Percentiles rank a stretch among this genome's conserved stretches.
Evolutionary conservation across 2,329 filamentous ascomycete genomes (phyloP).

Genomic region (Sporothrix pseudoabietina): DNA sequence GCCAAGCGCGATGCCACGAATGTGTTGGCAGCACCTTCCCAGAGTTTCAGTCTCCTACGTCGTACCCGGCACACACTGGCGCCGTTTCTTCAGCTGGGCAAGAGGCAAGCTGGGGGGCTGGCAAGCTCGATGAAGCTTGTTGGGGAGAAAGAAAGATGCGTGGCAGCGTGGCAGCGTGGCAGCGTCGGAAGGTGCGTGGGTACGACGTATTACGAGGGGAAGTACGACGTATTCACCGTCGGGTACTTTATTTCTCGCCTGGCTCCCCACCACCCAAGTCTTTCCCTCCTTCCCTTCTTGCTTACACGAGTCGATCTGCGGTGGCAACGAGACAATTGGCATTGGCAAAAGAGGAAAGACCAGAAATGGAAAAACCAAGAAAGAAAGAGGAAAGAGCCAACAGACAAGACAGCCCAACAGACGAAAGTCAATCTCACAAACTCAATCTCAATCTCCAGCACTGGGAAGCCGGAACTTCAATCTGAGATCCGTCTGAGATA

Average conservation of each 20-base stretch:
- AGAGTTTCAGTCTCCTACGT: background rate
- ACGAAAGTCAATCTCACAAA: background rate
- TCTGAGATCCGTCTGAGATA: background rate
- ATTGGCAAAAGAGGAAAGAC: too few relatives aligned
- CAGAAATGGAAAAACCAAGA: background rate
- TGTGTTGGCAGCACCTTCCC: constrained; percentile 17
- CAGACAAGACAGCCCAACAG: background rate
- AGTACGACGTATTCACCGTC: background rate
- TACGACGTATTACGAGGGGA: background rate
- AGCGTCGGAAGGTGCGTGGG: background rate
- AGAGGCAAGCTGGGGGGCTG: too few relatives aligned
- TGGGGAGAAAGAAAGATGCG: background rate
- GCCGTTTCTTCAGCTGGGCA: constrained; percentile 6
- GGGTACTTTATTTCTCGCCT: background rate
- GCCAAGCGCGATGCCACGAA: constrained; percentile 8
- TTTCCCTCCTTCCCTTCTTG: background rate
- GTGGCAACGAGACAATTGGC: background rate
- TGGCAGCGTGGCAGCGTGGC: too few relatives aligned
- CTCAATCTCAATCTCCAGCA: background rate
- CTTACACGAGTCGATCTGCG: background rate
- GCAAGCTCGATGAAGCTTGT: background rate
- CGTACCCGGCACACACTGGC: background rate
- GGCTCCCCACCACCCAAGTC: background rate
- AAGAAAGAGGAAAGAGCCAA: background rate
- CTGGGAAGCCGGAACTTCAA: background rate